A percentile compares a stretch with the other conserved stretches of the same genome.
Conservation (phyloP, 805 yeast species). For the Myxozyma lipomycoides region DNA sequence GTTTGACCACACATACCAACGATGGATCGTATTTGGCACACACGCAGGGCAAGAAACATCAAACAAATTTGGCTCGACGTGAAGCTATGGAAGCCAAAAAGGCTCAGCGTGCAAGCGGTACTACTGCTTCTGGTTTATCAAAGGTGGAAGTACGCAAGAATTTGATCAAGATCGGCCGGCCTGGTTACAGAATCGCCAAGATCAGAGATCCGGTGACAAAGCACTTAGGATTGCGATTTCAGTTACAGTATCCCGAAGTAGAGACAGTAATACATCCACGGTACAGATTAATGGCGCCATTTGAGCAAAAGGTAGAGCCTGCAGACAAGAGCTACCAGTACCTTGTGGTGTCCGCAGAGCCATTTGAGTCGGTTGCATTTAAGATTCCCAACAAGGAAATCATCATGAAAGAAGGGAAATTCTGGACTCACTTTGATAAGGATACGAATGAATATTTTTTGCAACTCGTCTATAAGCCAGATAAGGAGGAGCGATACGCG, state of each 20-base stretch:
- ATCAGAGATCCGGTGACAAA: slow-evolving; percentile 58
- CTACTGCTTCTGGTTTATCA: slow-evolving; percentile 33
- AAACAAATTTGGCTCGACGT: slow-evolving; percentile 63
- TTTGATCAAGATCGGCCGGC: slow-evolving; percentile 65
- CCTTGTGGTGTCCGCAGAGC: slow-evolving; percentile 79
- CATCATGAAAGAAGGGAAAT: slow-evolving; percentile 38
- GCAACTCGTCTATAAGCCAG: slow-evolving; percentile 55
- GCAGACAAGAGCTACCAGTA: slow-evolving; percentile 56
- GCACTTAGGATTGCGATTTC: slow-evolving; percentile 62
- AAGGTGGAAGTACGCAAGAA: slow-evolving; percentile 44
- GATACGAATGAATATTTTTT: slow-evolving; percentile 65
- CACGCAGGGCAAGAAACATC: slow-evolving; percentile 80
- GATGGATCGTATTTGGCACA: slow-evolving; percentile 82
- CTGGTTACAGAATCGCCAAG: slow-evolving; percentile 64
- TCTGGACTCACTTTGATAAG: slow-evolving; percentile 72
- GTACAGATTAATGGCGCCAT: slow-evolving; percentile 71
- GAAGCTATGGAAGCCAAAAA: slow-evolving; percentile 36
- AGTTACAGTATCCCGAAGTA: slow-evolving; percentile 53
- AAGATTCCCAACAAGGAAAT: slow-evolving; percentile 63
- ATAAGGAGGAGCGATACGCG: slow-evolving; percentile 12
- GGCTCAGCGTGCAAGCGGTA: slow-evolving; percentile 24
- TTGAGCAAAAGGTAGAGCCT: slow-evolving; percentile 58
- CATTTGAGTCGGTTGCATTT: slow-evolving; percentile 76
- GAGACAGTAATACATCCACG: slow-evolving; percentile 50
- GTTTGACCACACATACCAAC: slow-evolving; percentile 75